Evolutionary conservation across 495 filamentous ascomycete species (phyloP).

Genomic region (Bathelium albidoporum): DNA sequence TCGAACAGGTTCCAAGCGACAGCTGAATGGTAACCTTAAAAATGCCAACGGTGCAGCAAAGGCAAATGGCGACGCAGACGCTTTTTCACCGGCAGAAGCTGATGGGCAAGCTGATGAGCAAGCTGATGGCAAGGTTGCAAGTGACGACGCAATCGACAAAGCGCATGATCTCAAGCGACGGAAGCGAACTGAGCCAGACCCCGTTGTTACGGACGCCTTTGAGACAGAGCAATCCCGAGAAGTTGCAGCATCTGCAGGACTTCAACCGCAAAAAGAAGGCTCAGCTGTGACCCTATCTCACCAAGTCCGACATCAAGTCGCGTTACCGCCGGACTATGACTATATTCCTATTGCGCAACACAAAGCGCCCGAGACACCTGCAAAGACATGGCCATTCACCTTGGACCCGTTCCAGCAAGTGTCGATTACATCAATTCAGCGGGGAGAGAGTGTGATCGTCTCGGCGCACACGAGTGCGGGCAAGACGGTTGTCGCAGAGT

Average conservation of each 20-base stretch:
- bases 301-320: slow-evolving; percentile 97
- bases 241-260: slow-evolving; percentile 69
- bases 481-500: slow-evolving; percentile 96
- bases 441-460: slow-evolving; percentile 90
- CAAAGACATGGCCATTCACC: slow-evolving; percentile 73
- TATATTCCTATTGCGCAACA: slow-evolving; percentile 90
- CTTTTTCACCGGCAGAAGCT: slow-evolving; percentile 29
- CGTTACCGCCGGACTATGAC: slow-evolving; percentile 82
- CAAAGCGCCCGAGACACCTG: slow-evolving; percentile 72
- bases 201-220: slow-evolving; percentile 85
- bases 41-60: slow-evolving; percentile 25
- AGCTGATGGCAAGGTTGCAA: slow-evolving; percentile 23
- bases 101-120: slow-evolving; percentile 22
- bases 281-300: slow-evolving; percentile 73
- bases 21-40: slow-evolving; percentile 69
- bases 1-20: slow-evolving; percentile 42
- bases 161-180: slow-evolving; percentile 62
- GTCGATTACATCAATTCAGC: slow-evolving; percentile 83
- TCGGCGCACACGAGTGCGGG: slow-evolving; percentile 96
- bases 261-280: slow-evolving; percentile 56
- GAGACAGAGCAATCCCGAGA: slow-evolving; percentile 92
- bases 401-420: slow-evolving; percentile 96
- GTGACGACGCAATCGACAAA: slow-evolving; percentile 25
- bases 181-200: slow-evolving; percentile 59
- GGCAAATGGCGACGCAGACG: slow-evolving; percentile 14